These are phyloP conservation scores for Monotropa hypopitys DNA, from an alignment of 179 eudicot species.

Conservation along the genomic window DNA sequence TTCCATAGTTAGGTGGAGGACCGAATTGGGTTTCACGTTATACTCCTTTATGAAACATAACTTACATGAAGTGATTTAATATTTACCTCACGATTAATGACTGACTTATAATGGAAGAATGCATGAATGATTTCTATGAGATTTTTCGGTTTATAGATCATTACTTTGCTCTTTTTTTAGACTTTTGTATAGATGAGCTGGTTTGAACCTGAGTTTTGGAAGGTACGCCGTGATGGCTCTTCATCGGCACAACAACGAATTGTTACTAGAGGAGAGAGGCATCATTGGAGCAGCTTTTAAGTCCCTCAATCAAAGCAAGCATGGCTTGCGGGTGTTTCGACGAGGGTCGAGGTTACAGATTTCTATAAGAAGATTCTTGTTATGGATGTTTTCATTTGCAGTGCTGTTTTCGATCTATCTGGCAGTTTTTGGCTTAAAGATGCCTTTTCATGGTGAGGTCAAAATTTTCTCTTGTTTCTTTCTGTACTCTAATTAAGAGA, in stretches of 20 bases:
- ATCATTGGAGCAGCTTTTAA: slow-evolving; percentile 24
- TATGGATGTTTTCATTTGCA: slow-evolving; percentile 48
- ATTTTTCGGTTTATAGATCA: neutral
- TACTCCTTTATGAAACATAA: neutral
- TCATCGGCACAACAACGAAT: slow-evolving; percentile 25
- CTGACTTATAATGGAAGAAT: neutral
- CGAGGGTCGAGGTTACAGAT: slow-evolving; percentile 47
- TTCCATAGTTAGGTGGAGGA: neutral
- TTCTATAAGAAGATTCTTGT: slow-evolving; percentile 34
- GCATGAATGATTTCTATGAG: neutral
- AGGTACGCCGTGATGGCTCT: slow-evolving; percentile 26
- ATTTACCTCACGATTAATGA: neutral
- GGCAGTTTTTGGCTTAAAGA: slow-evolving; percentile 45
- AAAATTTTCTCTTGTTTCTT: neutral
- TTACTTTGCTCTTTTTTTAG: neutral
- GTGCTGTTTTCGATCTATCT: slow-evolving; percentile 39
- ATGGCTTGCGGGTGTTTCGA: slow-evolving; percentile 30
- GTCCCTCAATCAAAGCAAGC: slow-evolving; percentile 32
- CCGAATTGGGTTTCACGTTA: neutral
- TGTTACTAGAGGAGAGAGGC: slow-evolving; percentile 40
- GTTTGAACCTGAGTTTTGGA: slow-evolving; percentile 14
- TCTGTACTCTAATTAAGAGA: neutral
- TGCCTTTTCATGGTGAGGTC: slow-evolving; percentile 55
- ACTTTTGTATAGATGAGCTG: slow-evolving; percentile 36
- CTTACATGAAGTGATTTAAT: neutral